These are phyloP conservation scores for Martiniozyma asiatica DNA, from an alignment of 1,139 yeast species.

Conservation along the genomic window DNA sequence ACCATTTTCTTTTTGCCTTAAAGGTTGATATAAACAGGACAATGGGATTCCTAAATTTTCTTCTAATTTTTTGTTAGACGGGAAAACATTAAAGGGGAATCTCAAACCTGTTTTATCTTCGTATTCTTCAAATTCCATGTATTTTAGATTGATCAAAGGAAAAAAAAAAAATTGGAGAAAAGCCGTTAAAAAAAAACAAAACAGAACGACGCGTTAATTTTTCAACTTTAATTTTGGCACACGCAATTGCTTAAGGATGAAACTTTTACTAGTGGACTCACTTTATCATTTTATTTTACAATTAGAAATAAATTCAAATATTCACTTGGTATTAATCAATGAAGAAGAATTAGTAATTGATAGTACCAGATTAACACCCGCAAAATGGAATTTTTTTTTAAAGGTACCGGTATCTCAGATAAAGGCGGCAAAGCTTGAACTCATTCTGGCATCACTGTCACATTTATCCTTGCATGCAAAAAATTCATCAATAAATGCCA, in stretches of 20 bases:
- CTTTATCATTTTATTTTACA: too few species aligned
- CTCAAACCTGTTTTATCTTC: constrained; percentile 89
- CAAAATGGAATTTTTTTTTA: constrained; percentile 2
- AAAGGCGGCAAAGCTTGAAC: too few species aligned
- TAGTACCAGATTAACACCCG: neutral
- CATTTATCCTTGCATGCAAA: too few species aligned
- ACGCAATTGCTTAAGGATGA: too few species aligned
- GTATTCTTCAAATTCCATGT: constrained; percentile 61
- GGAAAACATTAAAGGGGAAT: constrained; percentile 80
- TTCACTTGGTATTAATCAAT: neutral
- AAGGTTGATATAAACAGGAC: constrained; percentile 57
- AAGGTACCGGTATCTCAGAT: too few species aligned
- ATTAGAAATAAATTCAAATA: too few species aligned
- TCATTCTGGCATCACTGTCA: too few species aligned
- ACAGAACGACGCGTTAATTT: too few species aligned
- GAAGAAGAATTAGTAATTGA: constrained; percentile 1
- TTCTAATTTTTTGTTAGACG: constrained; percentile 48
- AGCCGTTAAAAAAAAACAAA: too few species aligned
- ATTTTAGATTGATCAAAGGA: neutral
- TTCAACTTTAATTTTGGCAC: too few species aligned
- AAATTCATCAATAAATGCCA: too few species aligned
- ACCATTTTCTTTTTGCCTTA: constrained; percentile 38
- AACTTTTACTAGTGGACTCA: too few species aligned
- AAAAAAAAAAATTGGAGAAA: neutral
- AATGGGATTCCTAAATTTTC: constrained; percentile 49